phyloP scores from a whole-genome alignment of 139 green algal genomes.

The Nannochloris sp. region DNA sequence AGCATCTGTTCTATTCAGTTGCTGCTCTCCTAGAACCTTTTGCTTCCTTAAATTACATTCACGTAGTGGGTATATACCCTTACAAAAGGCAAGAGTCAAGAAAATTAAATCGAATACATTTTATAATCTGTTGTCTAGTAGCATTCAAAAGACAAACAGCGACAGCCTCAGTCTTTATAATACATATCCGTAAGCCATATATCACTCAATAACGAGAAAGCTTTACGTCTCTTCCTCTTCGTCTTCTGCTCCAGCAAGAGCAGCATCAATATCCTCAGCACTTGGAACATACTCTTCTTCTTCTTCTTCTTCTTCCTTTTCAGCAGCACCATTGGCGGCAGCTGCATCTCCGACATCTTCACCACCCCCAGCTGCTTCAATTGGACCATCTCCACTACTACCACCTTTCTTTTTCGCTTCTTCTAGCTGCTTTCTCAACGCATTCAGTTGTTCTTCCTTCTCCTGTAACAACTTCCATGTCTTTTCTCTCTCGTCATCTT shows the following conservation, averaged over 20 bases:
- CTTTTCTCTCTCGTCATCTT: not conserved
- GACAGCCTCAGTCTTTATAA: no score
- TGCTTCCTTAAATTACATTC: no score
- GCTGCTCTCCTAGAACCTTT: no score
- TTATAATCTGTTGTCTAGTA: no score
- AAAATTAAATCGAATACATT: no score
- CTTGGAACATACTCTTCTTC: not conserved
- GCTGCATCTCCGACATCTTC: not conserved
- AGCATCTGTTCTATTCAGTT: no score
- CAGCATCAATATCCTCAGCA: not conserved
- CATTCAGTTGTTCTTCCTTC: slow-evolving; percentile 5
- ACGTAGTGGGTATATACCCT: no score
- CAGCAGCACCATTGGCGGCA: not conserved
- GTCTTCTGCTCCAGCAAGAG: not conserved
- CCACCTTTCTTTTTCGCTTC: not conserved
- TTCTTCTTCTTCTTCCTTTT: not conserved
- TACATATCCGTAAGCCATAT: no score
- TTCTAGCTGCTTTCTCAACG: not conserved
- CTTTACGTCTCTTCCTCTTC: not conserved
- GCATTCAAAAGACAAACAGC: no score
- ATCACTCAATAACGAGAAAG: no score
- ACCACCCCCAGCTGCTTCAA: not conserved
- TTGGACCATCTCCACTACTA: not conserved
- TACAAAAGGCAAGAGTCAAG: no score
- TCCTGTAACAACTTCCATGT: not conserved